A percentile compares a stretch with the other conserved stretches of the same genome.
phyloP scores from a whole-genome alignment of 306 rosid genomes.

The Malus sylvestris region DNA sequence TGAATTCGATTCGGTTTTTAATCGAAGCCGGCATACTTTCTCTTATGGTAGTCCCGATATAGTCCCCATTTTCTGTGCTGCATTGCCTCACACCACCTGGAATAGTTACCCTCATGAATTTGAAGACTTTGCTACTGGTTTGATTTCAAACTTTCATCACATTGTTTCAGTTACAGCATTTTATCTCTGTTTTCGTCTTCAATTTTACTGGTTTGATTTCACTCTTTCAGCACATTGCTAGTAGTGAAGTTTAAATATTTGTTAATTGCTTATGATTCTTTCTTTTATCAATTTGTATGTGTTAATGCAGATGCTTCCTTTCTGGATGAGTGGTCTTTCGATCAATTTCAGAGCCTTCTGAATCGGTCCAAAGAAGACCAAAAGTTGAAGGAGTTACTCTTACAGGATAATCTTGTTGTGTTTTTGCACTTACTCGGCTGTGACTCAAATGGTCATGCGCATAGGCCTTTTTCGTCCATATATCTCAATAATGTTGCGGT shows the following conservation, averaged over 20 bases:
- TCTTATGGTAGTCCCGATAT: slow-evolving; percentile 87
- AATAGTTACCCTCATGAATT: slow-evolving; percentile 69
- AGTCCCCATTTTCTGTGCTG: slow-evolving; percentile 81
- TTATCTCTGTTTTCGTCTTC: neutral
- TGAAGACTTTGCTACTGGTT: slow-evolving; percentile 88
- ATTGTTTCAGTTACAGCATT: neutral
- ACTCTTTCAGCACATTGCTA: neutral
- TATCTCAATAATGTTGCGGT: slow-evolving; percentile 88
- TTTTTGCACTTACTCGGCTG: slow-evolving; percentile 89
- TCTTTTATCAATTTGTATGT: slow-evolving; percentile 13
- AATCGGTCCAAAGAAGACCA: slow-evolving; percentile 62
- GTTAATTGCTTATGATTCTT: neutral
- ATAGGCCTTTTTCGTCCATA: slow-evolving; percentile 69
- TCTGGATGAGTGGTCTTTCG: slow-evolving; percentile 89
- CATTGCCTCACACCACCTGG: slow-evolving; percentile 83
- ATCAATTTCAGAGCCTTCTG: slow-evolving; percentile 70
- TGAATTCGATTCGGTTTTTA: slow-evolving; percentile 85
- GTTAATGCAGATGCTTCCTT: slow-evolving; percentile 76
- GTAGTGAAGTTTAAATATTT: neutral
- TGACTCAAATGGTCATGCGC: slow-evolving; percentile 94
- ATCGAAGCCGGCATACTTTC: slow-evolving; percentile 67
- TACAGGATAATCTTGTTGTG: slow-evolving; percentile 62
- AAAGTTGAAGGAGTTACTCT: slow-evolving; percentile 55
- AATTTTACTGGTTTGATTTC: no score
- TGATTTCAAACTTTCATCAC: neutral